phyloP scores from a whole-genome alignment of 305 asterid genomes.

The Withania somnifera region DNA sequence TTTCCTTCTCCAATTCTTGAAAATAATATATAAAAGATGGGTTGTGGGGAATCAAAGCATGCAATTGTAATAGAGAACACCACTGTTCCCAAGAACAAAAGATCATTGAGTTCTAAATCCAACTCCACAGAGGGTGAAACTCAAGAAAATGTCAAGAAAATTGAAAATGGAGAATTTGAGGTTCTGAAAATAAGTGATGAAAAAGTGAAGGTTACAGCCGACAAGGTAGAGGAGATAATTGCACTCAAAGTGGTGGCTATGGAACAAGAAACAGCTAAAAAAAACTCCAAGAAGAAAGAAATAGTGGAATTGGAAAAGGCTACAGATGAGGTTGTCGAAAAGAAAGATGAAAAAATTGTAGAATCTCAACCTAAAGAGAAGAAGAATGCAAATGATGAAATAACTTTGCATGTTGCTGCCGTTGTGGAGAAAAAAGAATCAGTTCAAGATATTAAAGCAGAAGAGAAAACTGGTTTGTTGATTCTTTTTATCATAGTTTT shows the following conservation, averaged over 20 bases:
- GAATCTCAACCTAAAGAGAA: conserved; percentile 15
- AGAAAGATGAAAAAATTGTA: background rate
- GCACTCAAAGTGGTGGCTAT: background rate
- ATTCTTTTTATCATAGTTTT: background rate
- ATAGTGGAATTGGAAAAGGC: background rate
- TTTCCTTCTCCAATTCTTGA: background rate
- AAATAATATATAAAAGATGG: conserved; percentile 21
- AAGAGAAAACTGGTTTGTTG: conserved; percentile 29
- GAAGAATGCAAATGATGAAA: conserved; percentile 7
- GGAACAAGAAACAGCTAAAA: background rate
- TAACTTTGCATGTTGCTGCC: conserved; percentile 7
- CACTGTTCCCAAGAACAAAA: conserved; percentile 34
- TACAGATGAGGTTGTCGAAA: background rate
- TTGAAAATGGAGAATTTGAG: background rate
- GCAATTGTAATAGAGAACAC: conserved; percentile 53
- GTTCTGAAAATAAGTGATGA: background rate
- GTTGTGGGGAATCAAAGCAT: conserved; percentile 82
- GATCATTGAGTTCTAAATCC: conserved; percentile 14
- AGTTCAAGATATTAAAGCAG: conserved; percentile 8
- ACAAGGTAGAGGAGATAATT: background rate
- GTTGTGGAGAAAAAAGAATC: conserved; percentile 12
- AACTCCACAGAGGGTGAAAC: conserved; percentile 15
- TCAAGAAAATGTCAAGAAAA: background rate
- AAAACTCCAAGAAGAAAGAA: background rate
- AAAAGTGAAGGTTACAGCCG: background rate